A percentile compares a stretch with the other conserved stretches of the same genome.
Conservation (phyloP, 768 basidiomycete species). For the Boletus huronensis region DNA sequence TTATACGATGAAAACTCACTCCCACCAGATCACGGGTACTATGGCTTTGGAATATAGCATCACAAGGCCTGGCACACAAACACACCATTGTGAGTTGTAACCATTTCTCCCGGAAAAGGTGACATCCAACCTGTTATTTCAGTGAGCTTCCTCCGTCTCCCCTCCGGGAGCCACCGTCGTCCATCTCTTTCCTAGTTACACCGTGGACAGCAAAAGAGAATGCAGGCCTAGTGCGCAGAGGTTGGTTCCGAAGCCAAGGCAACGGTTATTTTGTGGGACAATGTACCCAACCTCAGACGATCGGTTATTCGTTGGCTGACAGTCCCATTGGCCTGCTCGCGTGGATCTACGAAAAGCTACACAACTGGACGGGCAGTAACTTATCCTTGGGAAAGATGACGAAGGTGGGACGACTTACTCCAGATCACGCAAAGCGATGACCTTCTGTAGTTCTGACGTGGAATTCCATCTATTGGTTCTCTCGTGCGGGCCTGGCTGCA, state of each 20-base stretch:
- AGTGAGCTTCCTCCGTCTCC: too few species aligned
- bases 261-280: constrained; percentile 32
- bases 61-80: too few species aligned
- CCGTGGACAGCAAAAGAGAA: constrained; percentile 17
- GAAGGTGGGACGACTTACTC: constrained; percentile 37
- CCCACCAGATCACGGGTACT: too few species aligned
- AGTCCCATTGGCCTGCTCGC: constrained; percentile 51
- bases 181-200: constrained; percentile 23
- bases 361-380: constrained; percentile 45
- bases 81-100: too few species aligned
- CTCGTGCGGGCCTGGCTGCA: constrained; percentile 54
- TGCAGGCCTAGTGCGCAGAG: constrained; percentile 16
- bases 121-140: too few species aligned
- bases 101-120: too few species aligned
- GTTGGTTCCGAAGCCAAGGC: constrained; percentile 19
- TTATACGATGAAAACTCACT: too few species aligned
- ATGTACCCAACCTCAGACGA: constrained; percentile 46
- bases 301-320: constrained; percentile 52
- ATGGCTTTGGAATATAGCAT: too few species aligned
- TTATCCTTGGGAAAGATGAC: constrained; percentile 54
- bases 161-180: constrained; percentile 21
- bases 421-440: not conserved
- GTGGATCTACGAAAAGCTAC: constrained; percentile 51
- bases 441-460: constrained; percentile 31
- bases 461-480: constrained; percentile 58